A percentile compares a stretch with the other conserved stretches of the same genome.
Conservation (phyloP, 2,329 filamentous ascomycete genomes). For the Cladosporium halotolerans region DNA sequence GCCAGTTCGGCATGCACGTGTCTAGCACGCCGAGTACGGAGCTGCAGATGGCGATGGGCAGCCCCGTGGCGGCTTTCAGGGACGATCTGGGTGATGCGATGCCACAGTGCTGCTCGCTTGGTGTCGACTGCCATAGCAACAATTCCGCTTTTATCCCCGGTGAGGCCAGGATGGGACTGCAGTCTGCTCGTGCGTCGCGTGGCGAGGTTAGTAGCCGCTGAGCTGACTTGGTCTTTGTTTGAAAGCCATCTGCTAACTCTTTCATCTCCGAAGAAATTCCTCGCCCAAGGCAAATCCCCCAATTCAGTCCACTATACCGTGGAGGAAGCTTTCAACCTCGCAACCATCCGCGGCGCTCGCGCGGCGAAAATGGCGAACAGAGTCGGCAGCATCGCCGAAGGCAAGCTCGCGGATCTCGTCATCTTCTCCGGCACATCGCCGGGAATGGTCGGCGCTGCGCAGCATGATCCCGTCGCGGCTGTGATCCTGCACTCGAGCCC, state of each 20-base stretch:
- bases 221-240: background rate
- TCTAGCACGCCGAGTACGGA: constrained; percentile 47
- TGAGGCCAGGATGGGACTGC: constrained; percentile 31
- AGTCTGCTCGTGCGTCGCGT: constrained; percentile 26
- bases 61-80: constrained; percentile 33
- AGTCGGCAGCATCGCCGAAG: constrained; percentile 42
- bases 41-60: constrained; percentile 42
- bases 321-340: constrained; percentile 45
- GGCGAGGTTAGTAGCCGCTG: constrained; percentile 19
- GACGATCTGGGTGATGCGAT: constrained; percentile 23
- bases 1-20: constrained; percentile 31
- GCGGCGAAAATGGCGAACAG: constrained; percentile 37
- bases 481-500: constrained; percentile 39
- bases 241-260: background rate
- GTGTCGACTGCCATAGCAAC: constrained; percentile 33
- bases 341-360: constrained; percentile 42
- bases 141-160: constrained; percentile 27
- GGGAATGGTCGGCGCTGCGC: constrained; percentile 36
- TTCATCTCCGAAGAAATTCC: constrained; percentile 14
- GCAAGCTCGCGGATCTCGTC: constrained; percentile 44
- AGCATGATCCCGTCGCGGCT: constrained; percentile 39
- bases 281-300: constrained; percentile 22
- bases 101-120: constrained; percentile 21
- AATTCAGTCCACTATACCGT: constrained; percentile 28
- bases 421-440: constrained; percentile 41